phyloP scores from a whole-genome alignment of 352 stramenopile species.

The Aphanomyces cochlioides region DNA sequence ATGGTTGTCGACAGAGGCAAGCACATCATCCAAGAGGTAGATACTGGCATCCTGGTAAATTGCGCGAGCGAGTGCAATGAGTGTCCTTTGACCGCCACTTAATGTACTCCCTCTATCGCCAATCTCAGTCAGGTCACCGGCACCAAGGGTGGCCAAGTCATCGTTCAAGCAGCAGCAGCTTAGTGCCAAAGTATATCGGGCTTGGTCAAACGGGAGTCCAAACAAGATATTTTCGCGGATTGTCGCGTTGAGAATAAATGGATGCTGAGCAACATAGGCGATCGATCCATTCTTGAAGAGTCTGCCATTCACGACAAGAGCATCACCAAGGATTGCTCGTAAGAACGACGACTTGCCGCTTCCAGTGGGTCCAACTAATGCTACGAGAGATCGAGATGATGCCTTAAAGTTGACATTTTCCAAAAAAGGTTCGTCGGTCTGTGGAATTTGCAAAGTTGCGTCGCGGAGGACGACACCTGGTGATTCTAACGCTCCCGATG shows the following conservation, averaged over 20 bases:
- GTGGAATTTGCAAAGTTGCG: conserved; percentile 29
- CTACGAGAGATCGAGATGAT: conserved; percentile 82
- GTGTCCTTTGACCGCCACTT: conserved; percentile 55
- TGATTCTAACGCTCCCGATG: background rate
- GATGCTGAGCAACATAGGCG: conserved; percentile 44
- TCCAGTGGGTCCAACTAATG: conserved; percentile 88
- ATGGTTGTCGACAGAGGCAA: conserved; percentile 29
- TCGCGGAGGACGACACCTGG: background rate
- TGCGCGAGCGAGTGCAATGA: conserved; percentile 55
- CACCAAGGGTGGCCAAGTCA: conserved; percentile 54
- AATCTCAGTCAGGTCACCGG: no score
- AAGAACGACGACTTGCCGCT: conserved; percentile 58
- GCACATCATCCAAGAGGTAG: conserved; percentile 29
- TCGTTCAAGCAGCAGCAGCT: conserved; percentile 47
- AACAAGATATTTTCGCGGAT: conserved; percentile 80
- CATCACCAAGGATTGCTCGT: conserved; percentile 49
- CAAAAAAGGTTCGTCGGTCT: conserved; percentile 12
- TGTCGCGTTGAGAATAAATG: conserved; percentile 74
- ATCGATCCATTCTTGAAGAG: background rate
- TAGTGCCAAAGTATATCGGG: conserved; percentile 53
- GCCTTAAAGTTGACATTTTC: conserved; percentile 87
- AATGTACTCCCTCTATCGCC: conserved; percentile 49
- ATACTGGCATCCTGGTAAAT: conserved; percentile 40
- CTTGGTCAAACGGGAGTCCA: conserved; percentile 44
- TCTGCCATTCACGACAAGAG: background rate